These are phyloP conservation scores for Thelephora ganbajun DNA, from an alignment of 768 basidiomycete genomes.

Conservation along the genomic window DNA sequence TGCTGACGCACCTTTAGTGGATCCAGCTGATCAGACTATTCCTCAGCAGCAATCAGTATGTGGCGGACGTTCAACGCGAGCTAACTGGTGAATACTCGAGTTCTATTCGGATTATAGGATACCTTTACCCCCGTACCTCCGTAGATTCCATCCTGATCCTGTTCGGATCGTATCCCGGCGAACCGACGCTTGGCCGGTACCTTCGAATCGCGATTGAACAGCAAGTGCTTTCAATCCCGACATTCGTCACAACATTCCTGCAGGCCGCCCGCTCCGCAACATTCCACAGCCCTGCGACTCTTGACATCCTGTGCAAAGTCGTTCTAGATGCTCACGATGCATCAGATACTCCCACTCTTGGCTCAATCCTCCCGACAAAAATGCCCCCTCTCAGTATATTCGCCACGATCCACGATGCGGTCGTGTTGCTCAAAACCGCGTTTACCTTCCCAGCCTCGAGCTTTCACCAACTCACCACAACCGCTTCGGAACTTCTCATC, in stretches of 20 bases:
- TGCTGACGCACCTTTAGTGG: slow-evolving; percentile 35
- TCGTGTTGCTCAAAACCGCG: slow-evolving; percentile 44
- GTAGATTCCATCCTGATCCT: slow-evolving; percentile 58
- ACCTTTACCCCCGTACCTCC: not conserved
- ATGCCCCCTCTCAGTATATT: slow-evolving; percentile 37
- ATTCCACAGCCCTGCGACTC: slow-evolving; percentile 47
- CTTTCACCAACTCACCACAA: slow-evolving; percentile 42
- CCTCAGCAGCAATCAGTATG: slow-evolving; percentile 33
- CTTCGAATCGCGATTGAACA: slow-evolving; percentile 43
- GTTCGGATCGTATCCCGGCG: slow-evolving; percentile 56
- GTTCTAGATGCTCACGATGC: slow-evolving; percentile 52
- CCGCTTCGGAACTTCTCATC: slow-evolving; percentile 50
- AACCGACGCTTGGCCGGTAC: slow-evolving; percentile 53
- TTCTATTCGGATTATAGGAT: not conserved
- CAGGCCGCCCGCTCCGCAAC: slow-evolving; percentile 52
- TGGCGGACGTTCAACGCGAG: slow-evolving; percentile 34
- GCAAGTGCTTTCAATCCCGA: slow-evolving; percentile 39
- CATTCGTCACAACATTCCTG: slow-evolving; percentile 53
- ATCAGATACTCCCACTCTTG: slow-evolving; percentile 35
- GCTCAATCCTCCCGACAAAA: slow-evolving; percentile 38
- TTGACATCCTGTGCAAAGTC: slow-evolving; percentile 56
- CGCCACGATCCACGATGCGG: slow-evolving; percentile 42
- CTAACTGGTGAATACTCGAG: slow-evolving; percentile 40
- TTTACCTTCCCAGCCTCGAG: slow-evolving; percentile 34
- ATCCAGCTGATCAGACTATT: slow-evolving; percentile 46